Percentiles rank a stretch among this genome's conserved stretches.
phyloP scores from a whole-genome alignment of 2,329 filamentous ascomycete species.

The Cladosporium sp. region DNA sequence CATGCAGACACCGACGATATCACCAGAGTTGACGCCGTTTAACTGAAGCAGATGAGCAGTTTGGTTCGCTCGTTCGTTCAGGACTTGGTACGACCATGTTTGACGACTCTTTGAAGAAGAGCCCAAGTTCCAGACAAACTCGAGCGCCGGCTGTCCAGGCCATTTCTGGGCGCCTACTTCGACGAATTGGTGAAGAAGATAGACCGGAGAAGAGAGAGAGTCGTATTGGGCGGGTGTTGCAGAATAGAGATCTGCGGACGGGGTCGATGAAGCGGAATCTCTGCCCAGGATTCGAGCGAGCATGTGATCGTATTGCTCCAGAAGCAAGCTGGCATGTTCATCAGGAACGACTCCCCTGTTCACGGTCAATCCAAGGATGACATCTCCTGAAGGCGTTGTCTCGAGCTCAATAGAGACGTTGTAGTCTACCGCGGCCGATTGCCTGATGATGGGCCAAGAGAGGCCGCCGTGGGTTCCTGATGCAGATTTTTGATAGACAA shows the following conservation, averaged over 20 bases:
- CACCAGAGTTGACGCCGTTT: constrained; percentile 49
- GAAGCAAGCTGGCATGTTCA: constrained; percentile 62
- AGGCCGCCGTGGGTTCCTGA: constrained; percentile 14
- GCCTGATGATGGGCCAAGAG: constrained; percentile 57
- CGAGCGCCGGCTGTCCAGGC: constrained; percentile 63
- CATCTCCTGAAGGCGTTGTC: constrained; percentile 41
- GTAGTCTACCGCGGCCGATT: constrained; percentile 70
- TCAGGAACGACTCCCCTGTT: constrained; percentile 59
- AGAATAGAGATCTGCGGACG: constrained; percentile 50
- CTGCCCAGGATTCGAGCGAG: constrained; percentile 53
- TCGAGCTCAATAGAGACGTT: constrained; percentile 76
- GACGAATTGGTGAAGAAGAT: constrained; percentile 72
- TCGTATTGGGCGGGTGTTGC: constrained; percentile 50
- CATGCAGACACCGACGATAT: constrained; percentile 71
- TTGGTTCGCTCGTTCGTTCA: constrained; percentile 66
- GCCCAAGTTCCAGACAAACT: constrained; percentile 56
- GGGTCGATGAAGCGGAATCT: neutral
- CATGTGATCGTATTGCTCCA: constrained; percentile 66
- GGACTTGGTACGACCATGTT: constrained; percentile 68
- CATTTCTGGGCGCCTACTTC: constrained; percentile 54
- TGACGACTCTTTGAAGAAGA: constrained; percentile 42
- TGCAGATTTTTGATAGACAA: constrained; percentile 69
- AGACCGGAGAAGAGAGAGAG: constrained; percentile 53
- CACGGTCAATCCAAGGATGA: constrained; percentile 64
- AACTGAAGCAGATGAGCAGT: constrained; percentile 61